A percentile compares a stretch with the other conserved stretches of the same genome.
Evolutionary conservation across 192 early-diverging fungal species (phyloP).

Genomic region (Lobosporangium transversale): DNA sequence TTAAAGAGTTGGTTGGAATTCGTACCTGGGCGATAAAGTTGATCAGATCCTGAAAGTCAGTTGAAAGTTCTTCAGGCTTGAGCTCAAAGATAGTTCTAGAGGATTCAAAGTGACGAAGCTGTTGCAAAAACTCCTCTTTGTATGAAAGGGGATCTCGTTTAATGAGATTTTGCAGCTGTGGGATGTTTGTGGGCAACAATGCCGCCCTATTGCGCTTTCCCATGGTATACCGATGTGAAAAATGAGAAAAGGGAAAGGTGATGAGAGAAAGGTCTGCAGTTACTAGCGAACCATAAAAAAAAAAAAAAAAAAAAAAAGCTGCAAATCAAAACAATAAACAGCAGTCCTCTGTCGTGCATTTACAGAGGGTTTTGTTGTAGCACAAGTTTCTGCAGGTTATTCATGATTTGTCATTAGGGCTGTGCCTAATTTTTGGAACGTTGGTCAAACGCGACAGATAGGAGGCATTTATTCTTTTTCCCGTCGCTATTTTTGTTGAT

Average conservation of each 20-base stretch:
- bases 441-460: neutral
- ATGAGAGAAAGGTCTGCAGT: conserved; percentile 3
- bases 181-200: conserved; percentile 82
- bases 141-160: conserved; percentile 95
- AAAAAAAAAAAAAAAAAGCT: conserved; percentile 6
- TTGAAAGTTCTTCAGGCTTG: conserved; percentile 83
- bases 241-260: conserved; percentile 6
- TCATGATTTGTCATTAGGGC: neutral
- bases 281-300: neutral
- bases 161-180: conserved; percentile 98
- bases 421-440: conserved; percentile 2
- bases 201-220: conserved; percentile 69
- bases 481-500: neutral
- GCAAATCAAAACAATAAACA: neutral
- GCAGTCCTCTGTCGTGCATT: neutral
- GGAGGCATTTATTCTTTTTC: neutral
- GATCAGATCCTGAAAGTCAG: conserved; percentile 88
- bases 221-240: conserved; percentile 50
- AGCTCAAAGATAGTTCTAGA: conserved; percentile 87
- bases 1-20: no score
- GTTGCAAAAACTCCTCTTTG: conserved; percentile 92
- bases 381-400: neutral
- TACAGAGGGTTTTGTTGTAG: neutral
- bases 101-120: conserved; percentile 92
- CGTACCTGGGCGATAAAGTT: conserved; percentile 85